Base-by-base conservation (phyloP, 495 filamentous ascomycete species). In the Astrocystis sublimbata region DNA sequence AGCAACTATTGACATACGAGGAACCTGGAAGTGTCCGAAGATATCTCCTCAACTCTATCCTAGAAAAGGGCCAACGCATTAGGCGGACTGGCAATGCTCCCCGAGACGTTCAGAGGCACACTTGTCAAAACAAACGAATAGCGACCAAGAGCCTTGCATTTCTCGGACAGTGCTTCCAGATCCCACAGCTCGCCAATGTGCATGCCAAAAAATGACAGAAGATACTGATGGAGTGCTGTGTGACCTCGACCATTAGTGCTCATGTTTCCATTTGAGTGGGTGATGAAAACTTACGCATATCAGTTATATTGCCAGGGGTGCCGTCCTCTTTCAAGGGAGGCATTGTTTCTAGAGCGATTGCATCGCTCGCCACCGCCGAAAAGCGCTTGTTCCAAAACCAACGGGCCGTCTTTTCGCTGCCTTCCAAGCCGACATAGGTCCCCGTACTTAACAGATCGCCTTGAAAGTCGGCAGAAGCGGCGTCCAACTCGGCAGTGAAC, bases 301-400 rank as follows among this genome's bases (percentile, higher is more conserved):
- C 3, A 15, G 43, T 28, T 47, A 47, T 15, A 3, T 47, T 6
- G 12, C 43, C 43, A 47, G 6, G 23, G 13, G 12, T 47, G 13
- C 43, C 43, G n/a, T 47, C 43, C 7, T 10, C 43, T 24, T n/a
- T 26, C 23, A 28, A n/a, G 8, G 43, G 43, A 26, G 43, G 43
- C 6, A 47, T 0, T 47, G 43, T 24, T 28, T 47, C 43, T 21
- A 47, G 43, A n/a, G 43, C 43, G 23, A 47, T 47, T 12, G 10
- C 5, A 47, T 47, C 43, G 24, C 43, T 47, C n/a, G 43, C 43
- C 6, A 47, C 43, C 15, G 43, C 43, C 6, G 43, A 21, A 5
- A 47, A 47, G 10, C 43, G 43, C 24, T 47, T 47, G 43, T 47
- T 47, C 43, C 43, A 47, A 24, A 47, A 47, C 43, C 43, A 47